Evolutionary conservation across 1,284 basidiomycete genomes (phyloP).

Genomic region (Wolfiporia cocos): DNA sequence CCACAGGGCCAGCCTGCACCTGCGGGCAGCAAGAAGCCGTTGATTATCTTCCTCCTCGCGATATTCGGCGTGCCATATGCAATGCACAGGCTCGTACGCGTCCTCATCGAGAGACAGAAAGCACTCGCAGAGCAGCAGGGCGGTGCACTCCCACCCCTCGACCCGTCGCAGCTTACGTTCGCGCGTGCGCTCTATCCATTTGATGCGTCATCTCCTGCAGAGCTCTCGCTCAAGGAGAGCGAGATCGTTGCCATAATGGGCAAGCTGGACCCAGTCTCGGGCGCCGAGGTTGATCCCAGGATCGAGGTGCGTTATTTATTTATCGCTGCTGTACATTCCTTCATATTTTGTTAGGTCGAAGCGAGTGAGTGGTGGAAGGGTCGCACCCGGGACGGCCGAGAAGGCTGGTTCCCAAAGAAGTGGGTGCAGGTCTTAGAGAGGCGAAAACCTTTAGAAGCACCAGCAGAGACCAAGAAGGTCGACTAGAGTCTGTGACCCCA

Average conservation of each 20-base stretch:
- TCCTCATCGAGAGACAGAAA: slow-evolving; percentile 64
- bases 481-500: slow-evolving; percentile 28
- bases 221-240: slow-evolving; percentile 81
- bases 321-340: neutral
- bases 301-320: slow-evolving; percentile 40
- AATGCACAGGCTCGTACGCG: slow-evolving; percentile 86
- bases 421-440: slow-evolving; percentile 76
- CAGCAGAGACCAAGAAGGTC: slow-evolving; percentile 32
- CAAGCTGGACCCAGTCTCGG: slow-evolving; percentile 68
- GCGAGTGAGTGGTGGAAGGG: slow-evolving; percentile 96
- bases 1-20: slow-evolving; percentile 28
- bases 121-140: slow-evolving; percentile 31
- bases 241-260: slow-evolving; percentile 95
- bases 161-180: slow-evolving; percentile 78
- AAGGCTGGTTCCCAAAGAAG: slow-evolving; percentile 96
- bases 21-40: slow-evolving; percentile 83
- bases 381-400: slow-evolving; percentile 86
- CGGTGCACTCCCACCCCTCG: slow-evolving; percentile 51
- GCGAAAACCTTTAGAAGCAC: slow-evolving; percentile 27
- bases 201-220: slow-evolving; percentile 66
- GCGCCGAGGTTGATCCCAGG: slow-evolving; percentile 67
- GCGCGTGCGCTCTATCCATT: slow-evolving; percentile 86
- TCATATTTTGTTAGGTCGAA: slow-evolving; percentile 17
- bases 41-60: slow-evolving; percentile 94
- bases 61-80: slow-evolving; percentile 92